Evolutionary conservation across 1,284 basidiomycete genomes (phyloP), one percentile per base, ranked within the genome.

Genomic region (Wallemia hederae): DNA sequence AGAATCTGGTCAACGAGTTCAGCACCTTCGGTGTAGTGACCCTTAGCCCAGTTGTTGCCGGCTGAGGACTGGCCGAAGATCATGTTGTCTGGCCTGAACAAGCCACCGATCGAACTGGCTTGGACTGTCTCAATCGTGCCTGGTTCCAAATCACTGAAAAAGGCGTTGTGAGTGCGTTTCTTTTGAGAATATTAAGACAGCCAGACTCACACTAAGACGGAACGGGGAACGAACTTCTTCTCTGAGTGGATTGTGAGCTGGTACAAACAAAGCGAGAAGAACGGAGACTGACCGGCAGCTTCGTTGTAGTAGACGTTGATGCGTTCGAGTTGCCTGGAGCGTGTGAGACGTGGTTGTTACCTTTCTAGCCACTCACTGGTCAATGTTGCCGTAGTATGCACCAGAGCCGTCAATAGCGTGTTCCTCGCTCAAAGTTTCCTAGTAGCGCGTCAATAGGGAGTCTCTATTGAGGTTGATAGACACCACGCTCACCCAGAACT

Each of bases 301-400:
- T 88, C 85, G 70, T 90, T 90, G 76, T 88, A 92, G 78, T 91
- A 92, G 65, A 91, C 88, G 68, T 83, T 85, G 76, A 96, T 94
- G 67, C 90, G 85, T 75, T 97, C 92, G 67, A 97, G 83, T 76
- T 97, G 92, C 22, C 39, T 49, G n/a, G 29, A 31, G 7, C 7
- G 29, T 7, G 29, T 31, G 29, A 7, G 67, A 89, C 80, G 74
- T 96, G 90, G 71, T 84, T 84, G 72, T 74, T 88, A 69, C 92
- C 92, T 74, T 84, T 83, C 81, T 96, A 97, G 24, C 28, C 24
- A 59, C 39, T 11, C 60, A 34, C 55, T 24, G 59, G 24, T 49
- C 61, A 24, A 59, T 9, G 58, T 25, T 22, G n/a, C 19, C 19
- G 33, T 59, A 59, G 34, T 59, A 64, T 56, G 60, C 73, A 74